Evolutionary conservation across 768 basidiomycete species (phyloP).

Genomic region (Kockovaella imperatae): DNA sequence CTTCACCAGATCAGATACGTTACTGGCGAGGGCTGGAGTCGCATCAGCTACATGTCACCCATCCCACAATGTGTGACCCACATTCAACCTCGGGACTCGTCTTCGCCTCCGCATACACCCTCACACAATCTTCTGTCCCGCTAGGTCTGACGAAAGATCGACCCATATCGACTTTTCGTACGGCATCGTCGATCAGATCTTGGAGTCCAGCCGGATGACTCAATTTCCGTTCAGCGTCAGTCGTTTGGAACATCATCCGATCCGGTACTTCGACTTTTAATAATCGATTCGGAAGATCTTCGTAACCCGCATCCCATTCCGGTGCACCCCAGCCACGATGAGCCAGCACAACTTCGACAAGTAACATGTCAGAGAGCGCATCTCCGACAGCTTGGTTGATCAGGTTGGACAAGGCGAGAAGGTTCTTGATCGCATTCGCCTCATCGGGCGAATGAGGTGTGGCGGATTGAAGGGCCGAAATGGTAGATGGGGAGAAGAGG

Average conservation of each 20-base stretch:
- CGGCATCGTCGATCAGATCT: constrained; percentile 68
- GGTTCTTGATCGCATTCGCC: constrained; percentile 65
- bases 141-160: constrained; percentile 91
- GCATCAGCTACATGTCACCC: constrained; percentile 3
- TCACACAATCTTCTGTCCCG: constrained; percentile 95
- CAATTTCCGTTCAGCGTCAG: constrained; percentile 85
- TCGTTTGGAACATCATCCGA: constrained; percentile 74
- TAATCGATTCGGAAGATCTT: constrained; percentile 86
- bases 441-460: constrained; percentile 76
- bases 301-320: constrained; percentile 89
- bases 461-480: constrained; percentile 55
- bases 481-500: constrained; percentile 73
- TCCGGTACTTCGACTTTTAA: constrained; percentile 86
- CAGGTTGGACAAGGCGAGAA: constrained; percentile 67
- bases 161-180: constrained; percentile 69
- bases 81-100: constrained; percentile 70
- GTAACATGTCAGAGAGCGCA: constrained; percentile 87
- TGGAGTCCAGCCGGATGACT: constrained; percentile 74
- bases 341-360: constrained; percentile 84
- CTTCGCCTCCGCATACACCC: constrained; percentile 91
- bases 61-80: constrained; percentile 47
- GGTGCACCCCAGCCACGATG: constrained; percentile 72
- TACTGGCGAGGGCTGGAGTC: constrained; percentile 11
- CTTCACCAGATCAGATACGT: constrained; percentile 17
- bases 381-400: constrained; percentile 99